phyloP scores from a whole-genome alignment of 208 protist species.

The Entamoeba invadens region DNA sequence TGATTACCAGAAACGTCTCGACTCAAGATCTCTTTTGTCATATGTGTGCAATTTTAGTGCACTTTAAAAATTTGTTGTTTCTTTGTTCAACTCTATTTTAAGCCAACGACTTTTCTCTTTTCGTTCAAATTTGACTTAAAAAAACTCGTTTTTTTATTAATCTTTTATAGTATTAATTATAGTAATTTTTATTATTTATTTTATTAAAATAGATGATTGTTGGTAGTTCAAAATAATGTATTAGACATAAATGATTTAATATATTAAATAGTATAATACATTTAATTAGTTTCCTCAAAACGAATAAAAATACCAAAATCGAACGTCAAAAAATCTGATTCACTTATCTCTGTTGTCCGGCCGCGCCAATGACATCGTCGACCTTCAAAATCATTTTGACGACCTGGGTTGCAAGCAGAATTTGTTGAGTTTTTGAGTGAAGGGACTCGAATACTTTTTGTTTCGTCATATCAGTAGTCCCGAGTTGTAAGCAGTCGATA shows the following conservation, averaged over 20 bases:
- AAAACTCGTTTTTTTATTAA: too few relatives aligned
- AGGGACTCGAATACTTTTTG: constrained; percentile 95
- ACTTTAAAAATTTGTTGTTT: not conserved
- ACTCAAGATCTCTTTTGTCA: not conserved
- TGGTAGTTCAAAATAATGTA: too few relatives aligned
- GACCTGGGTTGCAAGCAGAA: constrained; percentile 94
- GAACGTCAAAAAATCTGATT: too few relatives aligned
- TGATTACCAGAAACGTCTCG: not conserved
- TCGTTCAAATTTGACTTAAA: too few relatives aligned
- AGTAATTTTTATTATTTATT: too few relatives aligned
- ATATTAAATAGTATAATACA: too few relatives aligned
- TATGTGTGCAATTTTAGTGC: not conserved
- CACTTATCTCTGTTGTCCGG: not conserved
- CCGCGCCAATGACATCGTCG: constrained; percentile 47
- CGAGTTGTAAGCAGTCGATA: constrained; percentile 69
- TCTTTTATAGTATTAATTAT: too few relatives aligned
- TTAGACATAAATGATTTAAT: too few relatives aligned
- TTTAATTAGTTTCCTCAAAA: too few relatives aligned
- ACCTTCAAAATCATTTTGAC: constrained; percentile 99
- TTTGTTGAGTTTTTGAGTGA: constrained; percentile 88
- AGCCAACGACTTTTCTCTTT: too few relatives aligned
- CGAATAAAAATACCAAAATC: too few relatives aligned
- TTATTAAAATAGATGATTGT: too few relatives aligned
- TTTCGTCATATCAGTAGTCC: constrained; percentile 75
- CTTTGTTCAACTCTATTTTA: not conserved